Base-by-base conservation (phyloP, 768 basidiomycete genomes). In the Trametes cubensis region DNA sequence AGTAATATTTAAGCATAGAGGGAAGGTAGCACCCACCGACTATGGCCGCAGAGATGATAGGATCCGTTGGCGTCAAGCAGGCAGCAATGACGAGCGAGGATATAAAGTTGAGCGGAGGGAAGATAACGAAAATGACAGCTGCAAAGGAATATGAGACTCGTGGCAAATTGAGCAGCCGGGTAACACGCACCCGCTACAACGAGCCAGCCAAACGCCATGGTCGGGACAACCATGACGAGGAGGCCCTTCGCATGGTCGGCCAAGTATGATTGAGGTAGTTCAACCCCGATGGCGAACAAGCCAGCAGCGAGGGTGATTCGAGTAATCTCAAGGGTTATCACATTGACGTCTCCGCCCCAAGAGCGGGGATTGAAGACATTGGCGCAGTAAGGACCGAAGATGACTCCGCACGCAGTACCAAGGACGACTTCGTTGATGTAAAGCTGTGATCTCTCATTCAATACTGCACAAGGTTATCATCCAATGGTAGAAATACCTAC, bases 391-490 rank as follows among this genome's bases (percentile, higher is more conserved):
- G 93, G 95, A 2, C 94, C 91, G 55, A 90, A 82, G 50, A 85
- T 62, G 46, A 85, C 73, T 5, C 84, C 83, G 60, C 87, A 87
- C 0, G 81, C 80, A 0, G 94, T 95, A 1, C 94, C 95, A 25
- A 97, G 86, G 30, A 95, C 88, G 39, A 96, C 95, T 79, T 99
- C 96, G 67, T 94, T 97, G 65, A 97, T 84, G 70, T 89, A 97
- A 6, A 96, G 69, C 85, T 92, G 53, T 25, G 18, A 41, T 20
- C 6, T 13, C n/a, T 48, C 51, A 45, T 15, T 28, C 14, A 26
- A 13, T 49, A 30, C 14, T 8, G 23, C 8, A 7, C 23, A 25
- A 48, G 4, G 47, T 14, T 25, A 26, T 13, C 28, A 26, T 48
- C 11, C 17, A 26, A 2, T 2, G 23, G 21, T 11, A 25, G 23